Evolutionary conservation across 2,329 filamentous ascomycete species (phyloP), one percentile per base, ranked within the genome.

Genomic region (Remersonia thermophila): DNA sequence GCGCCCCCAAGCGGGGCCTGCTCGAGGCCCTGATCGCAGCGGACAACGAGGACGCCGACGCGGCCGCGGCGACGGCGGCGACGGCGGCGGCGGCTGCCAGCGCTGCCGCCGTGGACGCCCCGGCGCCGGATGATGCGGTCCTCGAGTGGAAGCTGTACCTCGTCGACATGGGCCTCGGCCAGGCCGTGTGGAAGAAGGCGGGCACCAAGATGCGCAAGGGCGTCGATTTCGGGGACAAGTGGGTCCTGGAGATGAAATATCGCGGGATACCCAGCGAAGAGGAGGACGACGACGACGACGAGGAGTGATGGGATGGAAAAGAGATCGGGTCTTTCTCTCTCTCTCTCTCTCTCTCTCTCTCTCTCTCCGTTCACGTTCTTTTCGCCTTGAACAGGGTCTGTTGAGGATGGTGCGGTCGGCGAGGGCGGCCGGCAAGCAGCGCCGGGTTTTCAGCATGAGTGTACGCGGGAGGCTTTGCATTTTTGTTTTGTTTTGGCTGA

Each of bases 191-290:
- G 81, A 80, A 80, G 52, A 85, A 85, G 55, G 82, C 83, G 1
- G 83, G 83, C 2, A 84, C 83, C 4, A 79, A 82, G 53, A 74
- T 85, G 34, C 75, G 86, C 14, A 78, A 83, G 46, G 86, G 86
- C 0, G 80, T 95, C 38, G 85, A 87, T 50, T 96, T 95, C 65
- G 85, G 84, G 16, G 77, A 78, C 41, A 74, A 78, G 46, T 96
- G 89, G 89, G 77, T 91, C 43, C 67, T 93, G 11, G 76, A 80
- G 49, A 72, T 91, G 59, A 61, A 57, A 41, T 73, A 71, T 41
- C 61, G 61, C 14, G 60, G 62, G 27, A 45, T 50, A 3, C 47
- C 32, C 33, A 35, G 36, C 33, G 47, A 47, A 18, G 47, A 41
- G 30, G 50, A 35, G n/a, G 50, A 49, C 18, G 39, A 39, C 25